phyloP scores from a whole-genome alignment of 2,329 filamentous ascomycete genomes.

The Fusarium stilboides region DNA sequence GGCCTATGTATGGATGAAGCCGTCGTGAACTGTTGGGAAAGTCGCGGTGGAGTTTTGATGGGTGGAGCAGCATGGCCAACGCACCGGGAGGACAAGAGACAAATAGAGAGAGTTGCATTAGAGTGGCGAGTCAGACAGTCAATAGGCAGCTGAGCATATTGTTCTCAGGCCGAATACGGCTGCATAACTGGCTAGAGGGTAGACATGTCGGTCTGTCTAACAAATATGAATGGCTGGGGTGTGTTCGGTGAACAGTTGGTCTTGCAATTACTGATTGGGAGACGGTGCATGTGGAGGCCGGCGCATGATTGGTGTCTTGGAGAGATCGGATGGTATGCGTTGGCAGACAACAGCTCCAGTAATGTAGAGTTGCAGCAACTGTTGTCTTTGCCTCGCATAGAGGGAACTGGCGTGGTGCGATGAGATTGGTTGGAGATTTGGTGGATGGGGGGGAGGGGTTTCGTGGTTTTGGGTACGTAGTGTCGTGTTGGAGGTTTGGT shows the following conservation, averaged over 20 bases:
- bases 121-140: slow-evolving; percentile 27
- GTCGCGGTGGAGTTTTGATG: slow-evolving; percentile 37
- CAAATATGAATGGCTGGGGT: slow-evolving; percentile 34
- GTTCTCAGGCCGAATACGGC: slow-evolving; percentile 24
- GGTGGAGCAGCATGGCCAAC: slow-evolving; percentile 46
- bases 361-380: slow-evolving; percentile 40
- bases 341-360: slow-evolving; percentile 43
- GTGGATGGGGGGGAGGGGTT: slow-evolving; percentile 32
- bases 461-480: slow-evolving; percentile 13
- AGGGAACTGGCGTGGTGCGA: slow-evolving; percentile 44
- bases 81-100: slow-evolving; percentile 40
- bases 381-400: slow-evolving; percentile 47
- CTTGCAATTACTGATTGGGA: slow-evolving; percentile 48
- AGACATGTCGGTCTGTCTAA: slow-evolving; percentile 42
- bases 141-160: slow-evolving; percentile 36
- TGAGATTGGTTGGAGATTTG: slow-evolving; percentile 34
- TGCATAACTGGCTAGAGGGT: slow-evolving; percentile 36
- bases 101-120: slow-evolving; percentile 27
- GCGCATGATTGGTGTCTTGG: slow-evolving; percentile 52
- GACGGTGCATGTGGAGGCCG: slow-evolving; percentile 37
- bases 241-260: slow-evolving; percentile 34
- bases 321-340: slow-evolving; percentile 41
- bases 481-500: slow-evolving; percentile 19
- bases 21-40: slow-evolving; percentile 48
- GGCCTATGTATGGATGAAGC: slow-evolving; percentile 22